phyloP scores from a whole-genome alignment of 768 basidiomycete species.

The Sutorius australiensis region DNA sequence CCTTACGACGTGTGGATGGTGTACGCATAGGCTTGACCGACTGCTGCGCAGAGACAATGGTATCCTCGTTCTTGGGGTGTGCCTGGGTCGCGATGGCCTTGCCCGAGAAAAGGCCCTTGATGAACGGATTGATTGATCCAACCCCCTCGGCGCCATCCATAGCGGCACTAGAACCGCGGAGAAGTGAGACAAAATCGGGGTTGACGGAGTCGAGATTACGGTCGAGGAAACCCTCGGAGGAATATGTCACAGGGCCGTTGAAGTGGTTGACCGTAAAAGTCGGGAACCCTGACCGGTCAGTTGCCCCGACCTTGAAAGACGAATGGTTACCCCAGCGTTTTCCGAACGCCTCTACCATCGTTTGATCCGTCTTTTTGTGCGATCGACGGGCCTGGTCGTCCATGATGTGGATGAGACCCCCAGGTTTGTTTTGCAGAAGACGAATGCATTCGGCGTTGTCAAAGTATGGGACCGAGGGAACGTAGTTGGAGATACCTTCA shows the following conservation, averaged over 20 bases:
- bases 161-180: conserved; percentile 54
- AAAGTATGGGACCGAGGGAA: conserved; percentile 74
- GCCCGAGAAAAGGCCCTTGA: conserved; percentile 82
- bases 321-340: conserved; percentile 95
- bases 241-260: conserved; percentile 89
- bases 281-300: conserved; percentile 74
- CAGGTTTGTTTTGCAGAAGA: conserved; percentile 79
- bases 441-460: conserved; percentile 90
- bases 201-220: conserved; percentile 86
- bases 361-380: conserved; percentile 88
- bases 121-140: conserved; percentile 87
- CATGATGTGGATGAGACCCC: conserved; percentile 95
- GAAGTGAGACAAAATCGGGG: conserved; percentile 87
- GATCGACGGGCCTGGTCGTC: conserved; percentile 88
- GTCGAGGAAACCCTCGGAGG: conserved; percentile 84
- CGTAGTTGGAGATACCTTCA: conserved; percentile 71
- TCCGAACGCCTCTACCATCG: conserved; percentile 90
- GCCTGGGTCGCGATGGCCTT: conserved; percentile 90
- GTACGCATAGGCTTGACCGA: conserved; percentile 91
- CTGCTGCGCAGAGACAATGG: conserved; percentile 92
- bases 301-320: conserved; percentile 78
- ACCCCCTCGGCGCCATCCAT: conserved; percentile 56
- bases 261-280: conserved; percentile 92
- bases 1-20: conserved; percentile 84
- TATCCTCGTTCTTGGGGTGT: conserved; percentile 90